Evolutionary conservation across 371 early-diverging fungal genomes (phyloP), one percentile per base, ranked within the genome.

Genomic region (Apophysomyces ossiformis): DNA sequence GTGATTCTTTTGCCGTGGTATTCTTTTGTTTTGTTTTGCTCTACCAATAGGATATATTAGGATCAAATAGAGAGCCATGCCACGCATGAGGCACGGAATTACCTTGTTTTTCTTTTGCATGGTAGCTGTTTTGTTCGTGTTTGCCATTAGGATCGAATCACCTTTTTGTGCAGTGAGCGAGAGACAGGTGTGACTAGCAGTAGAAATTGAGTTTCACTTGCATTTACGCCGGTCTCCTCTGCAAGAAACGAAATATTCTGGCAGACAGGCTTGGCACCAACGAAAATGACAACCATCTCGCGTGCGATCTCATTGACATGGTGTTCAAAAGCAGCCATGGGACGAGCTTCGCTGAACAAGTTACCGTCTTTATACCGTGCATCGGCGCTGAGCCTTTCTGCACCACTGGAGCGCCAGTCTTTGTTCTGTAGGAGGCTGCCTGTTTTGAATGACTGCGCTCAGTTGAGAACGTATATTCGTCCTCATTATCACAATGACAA

Each of bases 401-500:
- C 13, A 9, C 54, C 21, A 26, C 16, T 21, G 4, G 21, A n/a
- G 21, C 9, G 54, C 21, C 54, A 21, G n/a, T 21, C 54, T 11
- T 9, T 21, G 9, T 50, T 50, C 21, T n/a, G 54, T 6, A 50
- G 21, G 21, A 16, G 5, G 7, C 21, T 21, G 54, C 18, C 21
- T 4, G 54, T 21, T 21, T 21, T 26, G 16, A 18, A n/a, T 21
- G 21, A 21, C 21, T 50, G n/a, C 4, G 9, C 54, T n/a, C 54
- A 50, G 6, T 26, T 50, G 21, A 50, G 54, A 21, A 50, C 12
- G 21, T 71, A 68, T 32, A 74, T 78, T 46, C 71, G 83, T 45
- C 75, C 78, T 26, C 76, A 72, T 37, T 76, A 78, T 37, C 72
- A 77, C 36, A 63, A 66, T 5, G 60, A 73, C 15, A 60, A 63